A percentile compares a stretch with the other conserved stretches of the same genome.
These are phyloP conservation scores for Oenanthe javanica DNA, from an alignment of 140 eudicot genomes.

Conservation along the genomic window DNA sequence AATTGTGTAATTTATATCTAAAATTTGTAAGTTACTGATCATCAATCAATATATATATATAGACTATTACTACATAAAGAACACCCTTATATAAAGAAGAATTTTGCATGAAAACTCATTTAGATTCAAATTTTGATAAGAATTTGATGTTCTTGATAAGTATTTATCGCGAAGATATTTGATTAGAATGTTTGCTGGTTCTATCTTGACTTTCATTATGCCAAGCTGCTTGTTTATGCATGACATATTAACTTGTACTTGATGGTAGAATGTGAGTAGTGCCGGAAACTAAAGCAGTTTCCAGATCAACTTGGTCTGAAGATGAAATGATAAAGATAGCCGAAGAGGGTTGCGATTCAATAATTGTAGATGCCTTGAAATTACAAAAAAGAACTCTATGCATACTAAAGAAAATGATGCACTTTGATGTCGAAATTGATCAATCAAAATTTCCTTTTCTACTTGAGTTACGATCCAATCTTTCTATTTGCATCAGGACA, in stretches of 20 bases:
- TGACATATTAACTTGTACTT: neutral
- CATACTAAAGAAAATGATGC: neutral
- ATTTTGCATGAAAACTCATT: too few relatives aligned
- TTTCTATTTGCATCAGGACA: conserved; percentile 28
- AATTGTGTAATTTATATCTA: too few relatives aligned
- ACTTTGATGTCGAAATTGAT: neutral
- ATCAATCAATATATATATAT: too few relatives aligned
- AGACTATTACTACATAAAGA: too few relatives aligned
- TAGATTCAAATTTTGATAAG: neutral
- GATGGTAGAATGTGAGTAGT: conserved; percentile 54
- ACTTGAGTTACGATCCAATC: neutral
- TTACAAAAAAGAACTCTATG: neutral
- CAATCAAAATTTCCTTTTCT: neutral
- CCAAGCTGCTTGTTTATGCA: neutral
- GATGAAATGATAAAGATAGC: conserved; percentile 44
- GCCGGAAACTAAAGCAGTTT: conserved; percentile 58
- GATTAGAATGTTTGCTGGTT: too few relatives aligned
- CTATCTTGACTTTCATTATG: neutral
- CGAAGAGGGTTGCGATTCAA: conserved; percentile 46
- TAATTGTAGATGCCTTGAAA: conserved; percentile 34
- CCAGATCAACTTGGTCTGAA: conserved; percentile 29
- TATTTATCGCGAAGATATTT: neutral
- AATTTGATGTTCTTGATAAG: neutral
- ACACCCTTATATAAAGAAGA: too few relatives aligned
- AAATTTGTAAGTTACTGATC: too few relatives aligned